These are phyloP conservation scores for Acanthamoeba sp. DNA, from an alignment of 208 protist species.

Conservation along the genomic window DNA sequence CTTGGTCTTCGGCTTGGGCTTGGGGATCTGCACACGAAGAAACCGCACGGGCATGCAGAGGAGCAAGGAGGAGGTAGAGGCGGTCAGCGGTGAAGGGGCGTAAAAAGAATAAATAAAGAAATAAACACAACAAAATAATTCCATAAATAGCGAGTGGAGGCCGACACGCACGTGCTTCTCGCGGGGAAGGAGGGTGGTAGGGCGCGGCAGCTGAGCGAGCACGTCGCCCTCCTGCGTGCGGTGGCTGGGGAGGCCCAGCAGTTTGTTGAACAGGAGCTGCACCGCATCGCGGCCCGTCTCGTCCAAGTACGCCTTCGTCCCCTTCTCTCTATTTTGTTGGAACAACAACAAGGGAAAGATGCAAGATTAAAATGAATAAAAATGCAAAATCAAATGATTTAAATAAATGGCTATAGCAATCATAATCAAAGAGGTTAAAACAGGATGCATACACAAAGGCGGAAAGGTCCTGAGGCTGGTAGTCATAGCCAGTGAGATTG, in stretches of 20 bases:
- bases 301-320: constrained; percentile 25
- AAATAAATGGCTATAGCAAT: not conserved
- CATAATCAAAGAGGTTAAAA: not conserved
- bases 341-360: too few species aligned
- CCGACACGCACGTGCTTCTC: constrained; percentile 70
- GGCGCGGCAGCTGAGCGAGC: constrained; percentile 60
- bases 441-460: not conserved
- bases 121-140: not conserved
- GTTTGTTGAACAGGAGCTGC: constrained; percentile 67
- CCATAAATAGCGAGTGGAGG: not conserved
- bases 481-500: constrained; percentile 64
- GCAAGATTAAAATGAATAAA: not conserved
- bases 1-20: constrained; percentile 55
- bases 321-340: constrained; percentile 14
- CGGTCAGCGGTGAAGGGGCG: too few species aligned
- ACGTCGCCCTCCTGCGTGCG: constrained; percentile 66
- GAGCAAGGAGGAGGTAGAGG: too few species aligned
- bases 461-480: constrained; percentile 50
- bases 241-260: constrained; percentile 16
- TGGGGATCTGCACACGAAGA: constrained; percentile 51
- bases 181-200: constrained; percentile 62
- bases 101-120: too few species aligned
- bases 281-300: constrained; percentile 67
- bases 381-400: not conserved
- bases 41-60: too few species aligned